Evolutionary conservation across 1,284 basidiomycete species (phyloP), one percentile per base, ranked within the genome.

Genomic region (Pterulicium gracile): DNA sequence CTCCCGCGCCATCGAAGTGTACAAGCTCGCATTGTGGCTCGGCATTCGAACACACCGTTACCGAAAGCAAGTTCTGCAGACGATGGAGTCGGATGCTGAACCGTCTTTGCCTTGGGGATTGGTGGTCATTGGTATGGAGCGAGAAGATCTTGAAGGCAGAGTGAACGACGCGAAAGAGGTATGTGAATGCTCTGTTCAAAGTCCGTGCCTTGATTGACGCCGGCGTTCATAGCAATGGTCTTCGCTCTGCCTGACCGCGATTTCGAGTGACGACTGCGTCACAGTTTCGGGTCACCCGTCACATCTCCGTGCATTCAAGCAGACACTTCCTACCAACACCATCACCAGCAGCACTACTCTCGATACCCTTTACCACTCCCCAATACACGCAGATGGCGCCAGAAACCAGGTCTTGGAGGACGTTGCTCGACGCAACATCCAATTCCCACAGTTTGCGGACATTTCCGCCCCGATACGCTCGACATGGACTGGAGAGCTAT

Each of bases 231-330:
- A 23, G 18, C 51, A 52, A 24, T 49, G 43, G 35, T 50, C 63
- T 20, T 51, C 55, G 4, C 56, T 81, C 51, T 67, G 61, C 54
- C 58, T 81, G 41, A 79, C 76, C 1, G 72, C 75, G 2, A 61
- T 77, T 46, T 64, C 73, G 40, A 66, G 69, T 49, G 61, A 65
- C 45, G 61, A 54, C 12, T 72, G 67, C 48, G 60, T 78, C 45
- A 77, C 79, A 2, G 61, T 81, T 43, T 81, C 80, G 2, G 80
- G 79, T 14, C 66, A 61, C 40, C 77, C 79, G 0, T 67, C 74
- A 47, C 49, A 67, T 39, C 60, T 82, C 14, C 53, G 58, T 4
- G 52, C 56, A 18, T 80, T 81, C 56, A 58, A 65, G 13, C 50
- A 53, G 4, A 58, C 52, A 4, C 53, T 72, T 42, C 59, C 64